Conservation (phyloP, 495 filamentous ascomycete genomes). For the Neurospora intermedia region DNA sequence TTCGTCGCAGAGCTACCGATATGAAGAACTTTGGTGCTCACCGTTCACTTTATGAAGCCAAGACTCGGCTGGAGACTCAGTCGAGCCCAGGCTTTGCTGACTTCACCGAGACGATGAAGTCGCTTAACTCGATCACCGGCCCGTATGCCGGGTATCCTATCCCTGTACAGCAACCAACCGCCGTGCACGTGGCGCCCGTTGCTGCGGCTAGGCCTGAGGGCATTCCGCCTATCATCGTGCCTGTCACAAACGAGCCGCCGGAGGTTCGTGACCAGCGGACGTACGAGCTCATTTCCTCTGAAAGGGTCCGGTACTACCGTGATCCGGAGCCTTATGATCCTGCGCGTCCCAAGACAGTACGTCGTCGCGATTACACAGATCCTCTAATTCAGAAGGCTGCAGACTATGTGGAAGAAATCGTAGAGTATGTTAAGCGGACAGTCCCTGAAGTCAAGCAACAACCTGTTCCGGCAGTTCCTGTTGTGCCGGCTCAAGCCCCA, state of each 20-base stretch:
- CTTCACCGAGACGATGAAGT: slow-evolving; percentile 12
- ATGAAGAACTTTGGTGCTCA: slow-evolving; percentile 4
- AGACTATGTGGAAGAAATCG: slow-evolving; percentile 20
- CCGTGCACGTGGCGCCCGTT: not conserved
- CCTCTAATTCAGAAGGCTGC: slow-evolving; percentile 20
- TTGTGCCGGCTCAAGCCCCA: slow-evolving; percentile 1
- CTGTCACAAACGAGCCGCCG: not conserved
- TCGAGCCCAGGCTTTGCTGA: slow-evolving; percentile 15
- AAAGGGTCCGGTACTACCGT: slow-evolving; percentile 24
- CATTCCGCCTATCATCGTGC: not conserved
- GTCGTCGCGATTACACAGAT: slow-evolving; percentile 23
- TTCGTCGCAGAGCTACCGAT: slow-evolving; percentile 18
- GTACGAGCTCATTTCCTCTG: slow-evolving; percentile 21
- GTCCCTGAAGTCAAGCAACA: slow-evolving; percentile 12
- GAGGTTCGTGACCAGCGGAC: slow-evolving; percentile 18
- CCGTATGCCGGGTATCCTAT: slow-evolving; percentile 4
- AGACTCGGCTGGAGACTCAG: slow-evolving; percentile 9
- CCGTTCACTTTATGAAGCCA: slow-evolving; percentile 9
- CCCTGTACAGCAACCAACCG: not conserved
- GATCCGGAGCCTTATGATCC: slow-evolving; percentile 23
- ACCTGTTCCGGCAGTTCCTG: slow-evolving; percentile 5
- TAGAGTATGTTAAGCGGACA: slow-evolving; percentile 20
- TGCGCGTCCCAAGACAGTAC: slow-evolving; percentile 11
- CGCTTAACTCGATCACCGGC: slow-evolving; percentile 11
- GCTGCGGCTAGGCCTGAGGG: not conserved